phyloP scores from a whole-genome alignment of 768 basidiomycete genomes.

The Suillus clintonianus region DNA sequence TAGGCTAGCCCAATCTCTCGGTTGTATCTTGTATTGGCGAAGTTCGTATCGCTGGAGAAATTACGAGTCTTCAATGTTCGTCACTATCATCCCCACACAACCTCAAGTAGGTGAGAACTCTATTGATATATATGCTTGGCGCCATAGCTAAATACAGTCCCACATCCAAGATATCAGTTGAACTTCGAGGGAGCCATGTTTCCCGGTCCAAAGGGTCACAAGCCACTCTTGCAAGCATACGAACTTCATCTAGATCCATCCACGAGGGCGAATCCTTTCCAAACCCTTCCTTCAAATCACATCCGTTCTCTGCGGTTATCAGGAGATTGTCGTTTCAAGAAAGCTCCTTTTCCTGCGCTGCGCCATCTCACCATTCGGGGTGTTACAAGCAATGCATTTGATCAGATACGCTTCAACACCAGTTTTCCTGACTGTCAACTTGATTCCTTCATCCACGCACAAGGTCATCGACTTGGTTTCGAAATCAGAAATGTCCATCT shows the following conservation, averaged over 20 bases:
- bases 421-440: constrained; percentile 32
- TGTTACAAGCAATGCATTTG: constrained; percentile 38
- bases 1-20: constrained; percentile 30
- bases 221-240: constrained; percentile 25
- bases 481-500: constrained; percentile 38
- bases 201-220: constrained; percentile 15
- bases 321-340: constrained; percentile 30
- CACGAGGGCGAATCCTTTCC: constrained; percentile 31
- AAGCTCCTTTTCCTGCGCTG: constrained; percentile 16
- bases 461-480: constrained; percentile 35
- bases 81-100: constrained; percentile 21
- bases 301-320: constrained; percentile 37
- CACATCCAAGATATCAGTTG: constrained; percentile 20
- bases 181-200: constrained; percentile 42
- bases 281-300: constrained; percentile 23
- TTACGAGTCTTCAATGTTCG: constrained; percentile 37
- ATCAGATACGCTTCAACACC: constrained; percentile 27
- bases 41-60: constrained; percentile 25
- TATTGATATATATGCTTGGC: neutral
- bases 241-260: constrained; percentile 34
- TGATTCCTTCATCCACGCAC: constrained; percentile 36
- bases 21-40: constrained; percentile 31
- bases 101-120: constrained; percentile 9
- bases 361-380: constrained; percentile 27
- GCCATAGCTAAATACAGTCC: constrained; percentile 17